Base-by-base conservation (phyloP, 129 eudicot species). In the Escallonia herrerae region DNA sequence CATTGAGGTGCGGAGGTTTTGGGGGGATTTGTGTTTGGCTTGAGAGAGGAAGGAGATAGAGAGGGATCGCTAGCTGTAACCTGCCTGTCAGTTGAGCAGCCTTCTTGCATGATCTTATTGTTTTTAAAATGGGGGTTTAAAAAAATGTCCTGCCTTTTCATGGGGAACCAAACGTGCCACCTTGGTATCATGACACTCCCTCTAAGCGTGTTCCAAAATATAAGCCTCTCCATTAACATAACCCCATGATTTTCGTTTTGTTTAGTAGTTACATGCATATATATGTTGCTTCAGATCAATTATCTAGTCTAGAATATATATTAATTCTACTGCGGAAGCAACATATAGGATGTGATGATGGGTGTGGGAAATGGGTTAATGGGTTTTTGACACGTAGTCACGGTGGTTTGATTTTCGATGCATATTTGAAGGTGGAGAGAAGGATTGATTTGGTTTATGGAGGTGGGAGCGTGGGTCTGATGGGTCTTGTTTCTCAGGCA, bases 81-180 rank as follows among this genome's bases (percentile, higher is more conserved):
- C 54, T 69, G 84, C 56, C 71, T 90, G 97, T 90, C 91, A 84
- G 86, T 84, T 77, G 75, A 76, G 93, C 95, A 90, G 95, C 90
- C 86, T 82, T 90, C 86, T 87, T 90, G 97, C 97, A 84, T 90
- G 97, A 90, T 90, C 93, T 79, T 70, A 72, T 54, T 56, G 64
- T 49, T 52, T 56, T 54, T 43, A 43, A 40, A 7, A 56, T 9
- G 3, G 3, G 7, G 37, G 2, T 15, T 59, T 40, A 1, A 3
- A 58, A 15, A 47, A 14, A 69, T 45, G 60, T 59, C 51, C 40
- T 76, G 87, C 83, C 71, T 69, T 59, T 64, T 63, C 63, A 71
- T 71, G 75, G 89, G 95, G 84, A 90, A 84, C 90, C 89, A 90
- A 84, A 86, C 91, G 91, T 84, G 97, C 89, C 80, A 76, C 68